Conservation (phyloP, 805 yeast species). For the Lipomyces yamanashiensis region DNA sequence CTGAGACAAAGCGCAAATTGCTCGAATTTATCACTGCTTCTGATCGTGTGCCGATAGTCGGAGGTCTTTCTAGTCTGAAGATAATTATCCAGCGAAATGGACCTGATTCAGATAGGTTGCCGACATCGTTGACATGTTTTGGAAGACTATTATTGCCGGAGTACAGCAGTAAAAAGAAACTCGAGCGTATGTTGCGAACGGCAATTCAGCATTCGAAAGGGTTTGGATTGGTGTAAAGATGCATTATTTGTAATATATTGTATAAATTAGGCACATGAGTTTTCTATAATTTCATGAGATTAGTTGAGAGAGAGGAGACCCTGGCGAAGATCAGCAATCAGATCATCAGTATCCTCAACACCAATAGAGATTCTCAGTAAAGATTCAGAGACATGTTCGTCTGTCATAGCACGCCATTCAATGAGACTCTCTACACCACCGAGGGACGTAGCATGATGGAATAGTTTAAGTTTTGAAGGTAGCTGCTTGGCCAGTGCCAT, state of each 20-base stretch:
- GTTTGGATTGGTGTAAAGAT: constrained; percentile 40
- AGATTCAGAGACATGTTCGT: constrained; percentile 58
- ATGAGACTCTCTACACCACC: constrained; percentile 92
- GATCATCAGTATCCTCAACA: constrained; percentile 73
- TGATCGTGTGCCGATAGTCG: constrained; percentile 52
- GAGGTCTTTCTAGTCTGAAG: constrained; percentile 51
- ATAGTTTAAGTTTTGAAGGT: constrained; percentile 68
- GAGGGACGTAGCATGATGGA: constrained; percentile 89
- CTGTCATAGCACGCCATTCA: constrained; percentile 87
- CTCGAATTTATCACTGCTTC: constrained; percentile 58
- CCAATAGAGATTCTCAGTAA: constrained; percentile 81
- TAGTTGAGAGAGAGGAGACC: constrained; percentile 14
- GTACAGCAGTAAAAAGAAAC: constrained; percentile 46
- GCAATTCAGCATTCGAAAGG: constrained; percentile 43
- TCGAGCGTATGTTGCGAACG: constrained; percentile 36
- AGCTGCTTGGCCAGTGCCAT: constrained; percentile 62
- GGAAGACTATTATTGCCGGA: constrained; percentile 55
- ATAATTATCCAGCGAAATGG: constrained; percentile 54
- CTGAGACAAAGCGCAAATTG: constrained; percentile 48
- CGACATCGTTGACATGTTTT: constrained; percentile 59
- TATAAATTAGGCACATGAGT: not conserved
- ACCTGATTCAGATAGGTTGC: constrained; percentile 48
- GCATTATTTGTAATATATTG: not conserved
- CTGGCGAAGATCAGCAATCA: constrained; percentile 64
- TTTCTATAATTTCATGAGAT: not conserved